Conservation (phyloP, 305 asterid species). For the Solanum aculeatissimum region DNA sequence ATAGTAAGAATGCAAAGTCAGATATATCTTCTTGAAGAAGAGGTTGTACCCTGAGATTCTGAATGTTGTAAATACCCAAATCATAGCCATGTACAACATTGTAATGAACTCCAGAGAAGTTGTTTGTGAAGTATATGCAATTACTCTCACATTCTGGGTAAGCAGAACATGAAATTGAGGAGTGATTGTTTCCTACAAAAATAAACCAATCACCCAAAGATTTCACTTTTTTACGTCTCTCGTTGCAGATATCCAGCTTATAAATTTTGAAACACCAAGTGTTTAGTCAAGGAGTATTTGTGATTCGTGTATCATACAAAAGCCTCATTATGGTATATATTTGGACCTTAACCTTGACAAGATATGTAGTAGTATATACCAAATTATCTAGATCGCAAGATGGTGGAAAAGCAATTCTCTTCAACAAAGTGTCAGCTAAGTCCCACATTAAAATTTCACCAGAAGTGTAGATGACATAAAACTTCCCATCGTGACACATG, state of each 20-base stretch:
- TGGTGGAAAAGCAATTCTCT: conserved; percentile 1
- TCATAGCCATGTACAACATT: conserved; percentile 9
- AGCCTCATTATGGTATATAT: conserved; percentile 8
- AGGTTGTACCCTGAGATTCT: not conserved
- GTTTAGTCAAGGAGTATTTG: not conserved
- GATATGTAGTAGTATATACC: conserved; percentile 6
- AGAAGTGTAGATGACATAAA: conserved; percentile 3
- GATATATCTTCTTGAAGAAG: conserved; percentile 2
- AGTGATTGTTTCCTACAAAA: conserved; percentile 19
- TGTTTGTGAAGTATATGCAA: conserved; percentile 28
- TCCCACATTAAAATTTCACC: conserved; percentile 5
- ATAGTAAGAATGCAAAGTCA: not conserved
- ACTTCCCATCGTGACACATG: conserved; percentile 1
- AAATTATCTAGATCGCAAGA: not conserved
- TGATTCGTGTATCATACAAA: conserved; percentile 1
- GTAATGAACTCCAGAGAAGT: conserved; percentile 9
- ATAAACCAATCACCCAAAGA: conserved; percentile 13
- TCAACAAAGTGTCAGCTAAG: not conserved
- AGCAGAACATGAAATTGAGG: conserved; percentile 4
- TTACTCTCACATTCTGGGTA: conserved; percentile 10
- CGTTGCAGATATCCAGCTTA: not conserved
- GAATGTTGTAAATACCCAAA: conserved; percentile 13
- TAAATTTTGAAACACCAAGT: conserved; percentile 8
- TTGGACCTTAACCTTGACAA: conserved; percentile 4
- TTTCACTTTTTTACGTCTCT: conserved; percentile 5